A percentile compares a stretch with the other conserved stretches of the same genome.
These are phyloP conservation scores for Cylindrodendrum hubeiense DNA, from an alignment of 2,329 filamentous ascomycete species.

Conservation along the genomic window DNA sequence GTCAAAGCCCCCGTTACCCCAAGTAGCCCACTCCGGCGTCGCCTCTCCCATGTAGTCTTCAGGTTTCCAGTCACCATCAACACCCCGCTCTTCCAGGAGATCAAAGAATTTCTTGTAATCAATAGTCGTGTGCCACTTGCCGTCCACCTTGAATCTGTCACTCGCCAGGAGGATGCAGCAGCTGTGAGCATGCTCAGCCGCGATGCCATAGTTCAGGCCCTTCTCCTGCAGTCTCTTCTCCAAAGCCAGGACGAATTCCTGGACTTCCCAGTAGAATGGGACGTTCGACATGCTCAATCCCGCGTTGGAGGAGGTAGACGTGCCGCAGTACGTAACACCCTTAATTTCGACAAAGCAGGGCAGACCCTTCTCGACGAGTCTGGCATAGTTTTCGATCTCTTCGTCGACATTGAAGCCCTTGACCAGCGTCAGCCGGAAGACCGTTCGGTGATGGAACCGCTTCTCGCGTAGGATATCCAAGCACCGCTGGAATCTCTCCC, in stretches of 20 bases:
- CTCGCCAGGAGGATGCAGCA: conserved; percentile 92
- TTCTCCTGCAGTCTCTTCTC: conserved; percentile 75
- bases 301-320: conserved; percentile 83
- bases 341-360: conserved; percentile 97
- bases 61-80: conserved; percentile 79
- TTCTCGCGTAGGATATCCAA: conserved; percentile 89
- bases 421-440: conserved; percentile 94
- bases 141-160: conserved; percentile 80
- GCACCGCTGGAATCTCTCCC: conserved; percentile 94
- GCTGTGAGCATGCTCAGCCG: conserved; percentile 93
- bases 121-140: conserved; percentile 91
- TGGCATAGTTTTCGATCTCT: conserved; percentile 90
- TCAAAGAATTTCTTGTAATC: conserved; percentile 92
- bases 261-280: conserved; percentile 93
- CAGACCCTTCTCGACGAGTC: conserved; percentile 85
- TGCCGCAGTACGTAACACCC: conserved; percentile 97
- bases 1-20: conserved; percentile 95
- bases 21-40: conserved; percentile 94
- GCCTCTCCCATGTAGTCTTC: conserved; percentile 90
- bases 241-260: conserved; percentile 82
- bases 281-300: conserved; percentile 98
- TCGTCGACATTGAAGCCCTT: conserved; percentile 99
- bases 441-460: conserved; percentile 88
- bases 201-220: conserved; percentile 88
- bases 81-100: conserved; percentile 76